Evolutionary conservation across 2,329 filamentous ascomycete genomes (phyloP).

Genomic region (Ophiognomonia clavigignenti-juglandacearum): DNA sequence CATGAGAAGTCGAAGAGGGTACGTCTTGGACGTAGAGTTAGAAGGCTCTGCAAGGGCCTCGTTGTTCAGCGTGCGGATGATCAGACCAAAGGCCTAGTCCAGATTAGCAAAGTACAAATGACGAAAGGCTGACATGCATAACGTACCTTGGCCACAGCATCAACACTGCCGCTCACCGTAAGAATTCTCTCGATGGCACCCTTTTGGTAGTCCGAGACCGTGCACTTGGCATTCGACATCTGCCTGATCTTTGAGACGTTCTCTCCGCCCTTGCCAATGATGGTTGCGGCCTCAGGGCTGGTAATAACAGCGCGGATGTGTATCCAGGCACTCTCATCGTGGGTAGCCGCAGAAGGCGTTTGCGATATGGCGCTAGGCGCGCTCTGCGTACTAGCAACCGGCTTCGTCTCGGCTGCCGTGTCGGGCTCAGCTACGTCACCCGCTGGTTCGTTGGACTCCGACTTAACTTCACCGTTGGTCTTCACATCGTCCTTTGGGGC

Average conservation of each 20-base stretch:
- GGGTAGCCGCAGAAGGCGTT: constrained; percentile 48
- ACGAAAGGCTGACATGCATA: constrained; percentile 14
- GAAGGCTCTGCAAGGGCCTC: constrained; percentile 86
- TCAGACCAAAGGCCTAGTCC: constrained; percentile 83
- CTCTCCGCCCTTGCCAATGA: constrained; percentile 97
- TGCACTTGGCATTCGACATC: constrained; percentile 95
- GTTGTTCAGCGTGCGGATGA: constrained; percentile 97
- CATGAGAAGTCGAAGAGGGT: constrained; percentile 89
- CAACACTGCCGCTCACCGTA: constrained; percentile 93
- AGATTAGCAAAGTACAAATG: constrained; percentile 3
- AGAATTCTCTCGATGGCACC: constrained; percentile 96
- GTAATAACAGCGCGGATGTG: constrained; percentile 96
- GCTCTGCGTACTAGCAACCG: constrained; percentile 30
- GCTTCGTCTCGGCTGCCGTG: constrained; percentile 48
- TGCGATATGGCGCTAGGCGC: constrained; percentile 35
- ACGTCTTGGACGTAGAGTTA: constrained; percentile 92
- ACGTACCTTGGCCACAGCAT: constrained; percentile 89
- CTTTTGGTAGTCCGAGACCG: constrained; percentile 95
- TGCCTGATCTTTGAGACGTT: constrained; percentile 96
- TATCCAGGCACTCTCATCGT: constrained; percentile 94
- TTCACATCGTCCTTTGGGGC: constrained; percentile 47
- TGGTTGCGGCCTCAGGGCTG: constrained; percentile 92
- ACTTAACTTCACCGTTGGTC: constrained; percentile 43
- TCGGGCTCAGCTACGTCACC: constrained; percentile 67
- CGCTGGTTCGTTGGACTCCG: constrained; percentile 52